phyloP scores from a whole-genome alignment of 768 basidiomycete genomes.

The Naganishia friedmannii region DNA sequence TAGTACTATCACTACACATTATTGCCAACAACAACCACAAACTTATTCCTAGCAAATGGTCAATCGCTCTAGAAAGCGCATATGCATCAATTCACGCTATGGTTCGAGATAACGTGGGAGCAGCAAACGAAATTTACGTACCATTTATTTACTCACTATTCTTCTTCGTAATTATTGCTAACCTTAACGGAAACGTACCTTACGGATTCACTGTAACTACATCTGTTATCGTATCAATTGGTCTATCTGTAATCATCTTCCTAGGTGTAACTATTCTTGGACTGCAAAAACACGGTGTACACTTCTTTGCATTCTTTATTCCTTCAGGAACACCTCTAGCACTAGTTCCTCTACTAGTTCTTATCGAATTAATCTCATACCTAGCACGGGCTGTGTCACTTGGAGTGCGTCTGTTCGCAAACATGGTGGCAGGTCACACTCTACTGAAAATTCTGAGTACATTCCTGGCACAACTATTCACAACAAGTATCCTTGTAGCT shows the following conservation, averaged over 20 bases:
- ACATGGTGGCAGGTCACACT: slow-evolving; percentile 40
- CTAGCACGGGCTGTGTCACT: slow-evolving; percentile 40
- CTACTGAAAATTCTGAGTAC: slow-evolving; percentile 39
- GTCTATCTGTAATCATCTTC: slow-evolving; percentile 41
- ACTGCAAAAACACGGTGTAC: slow-evolving; percentile 37
- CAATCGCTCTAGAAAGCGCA: slow-evolving; percentile 41
- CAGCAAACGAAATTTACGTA: slow-evolving; percentile 41
- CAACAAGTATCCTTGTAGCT: slow-evolving; percentile 37
- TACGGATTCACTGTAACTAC: slow-evolving; percentile 42
- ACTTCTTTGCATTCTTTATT: slow-evolving; percentile 42
- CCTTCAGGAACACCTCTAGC: slow-evolving; percentile 40
- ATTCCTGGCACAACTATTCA: slow-evolving; percentile 39
- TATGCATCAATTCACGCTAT: slow-evolving; percentile 40
- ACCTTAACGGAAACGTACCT: slow-evolving; percentile 42
- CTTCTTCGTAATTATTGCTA: slow-evolving; percentile 40
- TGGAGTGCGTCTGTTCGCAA: slow-evolving; percentile 41
- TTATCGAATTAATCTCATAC: slow-evolving; percentile 45
- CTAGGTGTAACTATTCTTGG: slow-evolving; percentile 43
- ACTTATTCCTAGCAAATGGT: slow-evolving; percentile 41
- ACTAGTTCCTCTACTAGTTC: slow-evolving; percentile 42
- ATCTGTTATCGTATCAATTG: slow-evolving; percentile 40
- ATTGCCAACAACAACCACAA: slow-evolving; percentile 41
- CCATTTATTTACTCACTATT: slow-evolving; percentile 44
- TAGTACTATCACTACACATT: slow-evolving; percentile 37
- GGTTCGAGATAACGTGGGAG: slow-evolving; percentile 37